Evolutionary conservation across 176 grass and related monocot species (phyloP).

Genomic region (Phoenix roebelenii): DNA sequence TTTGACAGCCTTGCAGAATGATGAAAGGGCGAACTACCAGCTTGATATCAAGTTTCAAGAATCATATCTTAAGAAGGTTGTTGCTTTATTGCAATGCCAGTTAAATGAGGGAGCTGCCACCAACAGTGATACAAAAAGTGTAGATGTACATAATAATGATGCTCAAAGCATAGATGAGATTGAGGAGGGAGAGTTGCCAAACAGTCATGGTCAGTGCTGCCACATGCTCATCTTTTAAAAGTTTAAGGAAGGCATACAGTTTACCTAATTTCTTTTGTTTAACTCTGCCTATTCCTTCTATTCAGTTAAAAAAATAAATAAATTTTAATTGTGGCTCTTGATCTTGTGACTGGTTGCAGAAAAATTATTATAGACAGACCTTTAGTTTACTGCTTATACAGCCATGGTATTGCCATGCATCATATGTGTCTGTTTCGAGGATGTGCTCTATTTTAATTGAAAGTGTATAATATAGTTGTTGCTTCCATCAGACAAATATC

Average conservation of each 20-base stretch:
- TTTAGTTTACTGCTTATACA: too few species aligned
- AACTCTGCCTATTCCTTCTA: too few species aligned
- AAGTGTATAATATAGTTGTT: too few species aligned
- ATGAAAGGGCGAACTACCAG: slow-evolving; percentile 96
- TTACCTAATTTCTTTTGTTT: neutral
- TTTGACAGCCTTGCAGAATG: slow-evolving; percentile 86
- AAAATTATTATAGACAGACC: too few species aligned
- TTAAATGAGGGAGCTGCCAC: slow-evolving; percentile 74
- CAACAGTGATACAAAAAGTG: slow-evolving; percentile 28
- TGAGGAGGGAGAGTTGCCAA: slow-evolving; percentile 90
- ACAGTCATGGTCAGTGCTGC: slow-evolving; percentile 63
- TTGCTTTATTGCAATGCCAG: slow-evolving; percentile 73
- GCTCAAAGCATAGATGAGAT: slow-evolving; percentile 47
- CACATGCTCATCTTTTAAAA: neutral
- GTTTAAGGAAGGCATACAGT: neutral
- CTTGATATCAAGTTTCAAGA: slow-evolving; percentile 99
- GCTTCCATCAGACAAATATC: too few species aligned
- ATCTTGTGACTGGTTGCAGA: too few species aligned
- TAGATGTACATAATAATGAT: slow-evolving; percentile 40
- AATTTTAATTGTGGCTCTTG: too few species aligned
- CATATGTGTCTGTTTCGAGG: too few species aligned
- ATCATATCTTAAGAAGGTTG: slow-evolving; percentile 84
- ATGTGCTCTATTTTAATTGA: too few species aligned
- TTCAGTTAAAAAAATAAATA: too few species aligned
- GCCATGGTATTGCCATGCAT: too few species aligned